Conservation (phyloP, 768 basidiomycete species). For the Ramaria rubella region DNA sequence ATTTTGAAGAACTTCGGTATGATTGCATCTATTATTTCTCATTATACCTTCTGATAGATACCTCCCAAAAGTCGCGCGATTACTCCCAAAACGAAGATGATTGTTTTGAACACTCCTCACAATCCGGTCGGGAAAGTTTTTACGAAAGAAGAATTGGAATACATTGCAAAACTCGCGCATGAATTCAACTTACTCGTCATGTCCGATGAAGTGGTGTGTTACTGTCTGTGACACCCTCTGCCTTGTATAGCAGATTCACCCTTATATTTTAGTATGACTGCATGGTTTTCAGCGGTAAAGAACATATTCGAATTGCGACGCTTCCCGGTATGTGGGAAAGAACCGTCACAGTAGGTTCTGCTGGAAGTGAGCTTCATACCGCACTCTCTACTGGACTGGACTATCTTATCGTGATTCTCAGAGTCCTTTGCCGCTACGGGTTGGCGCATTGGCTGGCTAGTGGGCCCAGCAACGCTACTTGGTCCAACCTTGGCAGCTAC, state of each 20-base stretch:
- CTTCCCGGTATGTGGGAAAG: slow-evolving; percentile 99
- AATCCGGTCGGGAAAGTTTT: slow-evolving; percentile 99
- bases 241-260: slow-evolving; percentile 4
- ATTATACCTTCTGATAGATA: not conserved
- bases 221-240: not conserved
- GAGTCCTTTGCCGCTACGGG: slow-evolving; percentile 97
- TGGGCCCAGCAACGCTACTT: slow-evolving; percentile 79
- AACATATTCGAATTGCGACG: slow-evolving; percentile 87
- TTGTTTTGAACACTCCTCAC: slow-evolving; percentile 94
- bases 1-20: slow-evolving; percentile 82
- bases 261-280: slow-evolving; percentile 84
- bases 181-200: slow-evolving; percentile 91
- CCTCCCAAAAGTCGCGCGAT: slow-evolving; percentile 54
- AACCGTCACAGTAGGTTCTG: slow-evolving; percentile 93
- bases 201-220: slow-evolving; percentile 90
- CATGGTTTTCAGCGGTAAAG: slow-evolving; percentile 78
- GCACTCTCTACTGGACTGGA: not conserved
- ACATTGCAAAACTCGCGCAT: slow-evolving; percentile 80
- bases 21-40: slow-evolving; percentile 10
- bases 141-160: slow-evolving; percentile 70
- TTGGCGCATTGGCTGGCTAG: slow-evolving; percentile 96
- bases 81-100: slow-evolving; percentile 87
- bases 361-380: slow-evolving; percentile 63
- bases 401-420: slow-evolving; percentile 24
- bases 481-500: slow-evolving; percentile 81